Evolutionary conservation across 768 basidiomycete genomes (phyloP).

Genomic region (Suillus occidentalis): DNA sequence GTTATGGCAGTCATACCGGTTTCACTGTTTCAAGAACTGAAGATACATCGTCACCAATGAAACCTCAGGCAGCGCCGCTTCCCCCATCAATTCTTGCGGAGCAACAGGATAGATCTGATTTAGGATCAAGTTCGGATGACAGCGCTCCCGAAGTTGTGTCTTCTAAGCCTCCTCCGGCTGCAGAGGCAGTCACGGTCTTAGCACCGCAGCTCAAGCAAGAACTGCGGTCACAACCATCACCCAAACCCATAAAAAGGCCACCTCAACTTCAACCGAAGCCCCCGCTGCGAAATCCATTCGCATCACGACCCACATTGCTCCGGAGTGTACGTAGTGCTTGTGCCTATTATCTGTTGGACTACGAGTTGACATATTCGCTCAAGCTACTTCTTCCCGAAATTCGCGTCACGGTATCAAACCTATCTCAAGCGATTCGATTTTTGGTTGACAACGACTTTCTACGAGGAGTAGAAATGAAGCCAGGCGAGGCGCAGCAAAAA

Average conservation of each 20-base stretch:
- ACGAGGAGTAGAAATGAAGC: conserved; percentile 71
- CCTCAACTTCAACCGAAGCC: conserved; percentile 45
- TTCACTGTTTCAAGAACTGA: not conserved
- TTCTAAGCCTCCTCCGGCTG: conserved; percentile 41
- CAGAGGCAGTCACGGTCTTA: conserved; percentile 7
- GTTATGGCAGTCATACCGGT: conserved; percentile 12
- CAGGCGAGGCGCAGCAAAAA: conserved; percentile 69
- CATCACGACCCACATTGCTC: conserved; percentile 66
- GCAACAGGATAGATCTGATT: conserved; percentile 18
- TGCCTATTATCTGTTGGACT: not conserved
- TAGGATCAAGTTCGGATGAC: conserved; percentile 38
- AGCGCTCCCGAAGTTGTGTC: conserved; percentile 58
- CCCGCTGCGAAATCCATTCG: conserved; percentile 63
- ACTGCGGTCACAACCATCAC: conserved; percentile 10
- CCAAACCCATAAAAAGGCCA: conserved; percentile 22
- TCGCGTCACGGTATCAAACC: conserved; percentile 82
- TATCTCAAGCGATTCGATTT: conserved; percentile 91
- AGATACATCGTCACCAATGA: not conserved
- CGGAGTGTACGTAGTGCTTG: conserved; percentile 60
- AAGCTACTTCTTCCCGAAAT: conserved; percentile 87
- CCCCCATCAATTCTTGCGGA: not conserved
- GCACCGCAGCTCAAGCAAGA: conserved; percentile 6
- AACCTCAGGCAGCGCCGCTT: not conserved
- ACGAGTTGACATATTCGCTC: conserved; percentile 2
- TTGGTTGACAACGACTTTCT: conserved; percentile 89